Conservation (phyloP, 1,284 basidiomycete genomes). For the Moesziomyces parantarcticus region DNA sequence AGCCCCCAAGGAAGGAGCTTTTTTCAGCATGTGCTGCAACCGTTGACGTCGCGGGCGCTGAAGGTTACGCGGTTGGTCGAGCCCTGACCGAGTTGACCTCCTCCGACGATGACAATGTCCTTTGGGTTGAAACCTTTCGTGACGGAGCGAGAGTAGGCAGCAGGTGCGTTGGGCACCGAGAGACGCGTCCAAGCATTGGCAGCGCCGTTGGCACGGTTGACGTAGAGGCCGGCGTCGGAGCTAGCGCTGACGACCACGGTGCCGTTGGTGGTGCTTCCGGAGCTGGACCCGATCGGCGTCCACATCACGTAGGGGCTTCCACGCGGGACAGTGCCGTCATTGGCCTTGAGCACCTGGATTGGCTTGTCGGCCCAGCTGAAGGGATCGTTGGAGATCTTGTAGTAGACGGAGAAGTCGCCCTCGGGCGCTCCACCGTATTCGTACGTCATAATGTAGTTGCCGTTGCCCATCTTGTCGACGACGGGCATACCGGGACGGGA, state of each 20-base stretch:
- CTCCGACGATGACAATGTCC: conserved; percentile 32
- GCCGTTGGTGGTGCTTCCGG: conserved; percentile 50
- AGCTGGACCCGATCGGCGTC: conserved; percentile 60
- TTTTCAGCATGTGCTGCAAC: conserved; percentile 16
- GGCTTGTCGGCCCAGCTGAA: conserved; percentile 30
- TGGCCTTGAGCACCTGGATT: conserved; percentile 37
- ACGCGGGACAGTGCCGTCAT: conserved; percentile 59
- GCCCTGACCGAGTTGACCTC: conserved; percentile 14
- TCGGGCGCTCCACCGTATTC: conserved; percentile 64
- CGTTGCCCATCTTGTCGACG: conserved; percentile 64
- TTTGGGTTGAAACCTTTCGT: conserved; percentile 36
- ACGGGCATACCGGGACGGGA: conserved; percentile 68
- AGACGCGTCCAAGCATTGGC: conserved; percentile 27
- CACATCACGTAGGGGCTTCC: conserved; percentile 65
- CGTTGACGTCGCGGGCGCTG: conserved; percentile 33
- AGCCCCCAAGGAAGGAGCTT: too few species aligned
- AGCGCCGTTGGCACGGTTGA: conserved; percentile 27
- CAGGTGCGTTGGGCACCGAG: conserved; percentile 15
- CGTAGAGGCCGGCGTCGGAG: conserved; percentile 23
- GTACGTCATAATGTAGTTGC: conserved; percentile 67
- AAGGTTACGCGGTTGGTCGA: conserved; percentile 32
- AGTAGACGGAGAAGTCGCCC: conserved; percentile 29
- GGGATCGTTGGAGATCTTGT: conserved; percentile 38
- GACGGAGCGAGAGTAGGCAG: conserved; percentile 33
- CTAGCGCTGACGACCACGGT: conserved; percentile 67